Evolutionary conservation across 257 asterid genomes (phyloP).

Genomic region (Plantago elongata): DNA sequence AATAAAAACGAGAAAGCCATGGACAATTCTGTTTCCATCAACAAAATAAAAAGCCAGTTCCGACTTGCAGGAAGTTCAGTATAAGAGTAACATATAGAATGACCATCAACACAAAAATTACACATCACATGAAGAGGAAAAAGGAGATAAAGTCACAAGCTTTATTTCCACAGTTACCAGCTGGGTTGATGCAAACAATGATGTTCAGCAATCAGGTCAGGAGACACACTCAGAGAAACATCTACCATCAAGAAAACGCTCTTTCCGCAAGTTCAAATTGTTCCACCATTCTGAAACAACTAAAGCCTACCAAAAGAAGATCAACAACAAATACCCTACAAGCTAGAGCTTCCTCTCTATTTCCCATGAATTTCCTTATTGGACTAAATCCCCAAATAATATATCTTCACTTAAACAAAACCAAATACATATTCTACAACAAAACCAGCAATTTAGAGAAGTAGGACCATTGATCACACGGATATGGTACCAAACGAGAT

Average conservation of each 20-base stretch:
- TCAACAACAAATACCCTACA: conserved; percentile 1
- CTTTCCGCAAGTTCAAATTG: no score
- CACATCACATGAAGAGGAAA: no score
- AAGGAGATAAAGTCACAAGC: no score
- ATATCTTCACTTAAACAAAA: neutral
- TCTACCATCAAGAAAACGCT: neutral
- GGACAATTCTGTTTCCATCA: conserved; percentile 1
- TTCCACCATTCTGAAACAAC: neutral
- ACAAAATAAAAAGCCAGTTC: neutral
- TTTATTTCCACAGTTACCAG: neutral
- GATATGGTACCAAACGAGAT: neutral
- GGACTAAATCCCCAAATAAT: conserved; percentile 7
- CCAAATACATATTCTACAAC: neutral
- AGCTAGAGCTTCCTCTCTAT: conserved; percentile 14
- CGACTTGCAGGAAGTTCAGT: neutral
- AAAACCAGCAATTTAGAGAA: neutral
- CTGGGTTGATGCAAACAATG: conserved; percentile 1
- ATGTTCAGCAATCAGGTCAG: neutral
- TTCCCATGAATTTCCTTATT: conserved; percentile 17
- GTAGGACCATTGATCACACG: no score
- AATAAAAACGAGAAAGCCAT: conserved; percentile 1
- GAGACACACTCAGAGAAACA: neutral
- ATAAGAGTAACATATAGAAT: neutral
- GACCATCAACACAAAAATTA: neutral
- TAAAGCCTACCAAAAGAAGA: neutral